Base-by-base conservation (phyloP, 192 early-diverging fungal genomes). In the Geranomyces michiganensis region DNA sequence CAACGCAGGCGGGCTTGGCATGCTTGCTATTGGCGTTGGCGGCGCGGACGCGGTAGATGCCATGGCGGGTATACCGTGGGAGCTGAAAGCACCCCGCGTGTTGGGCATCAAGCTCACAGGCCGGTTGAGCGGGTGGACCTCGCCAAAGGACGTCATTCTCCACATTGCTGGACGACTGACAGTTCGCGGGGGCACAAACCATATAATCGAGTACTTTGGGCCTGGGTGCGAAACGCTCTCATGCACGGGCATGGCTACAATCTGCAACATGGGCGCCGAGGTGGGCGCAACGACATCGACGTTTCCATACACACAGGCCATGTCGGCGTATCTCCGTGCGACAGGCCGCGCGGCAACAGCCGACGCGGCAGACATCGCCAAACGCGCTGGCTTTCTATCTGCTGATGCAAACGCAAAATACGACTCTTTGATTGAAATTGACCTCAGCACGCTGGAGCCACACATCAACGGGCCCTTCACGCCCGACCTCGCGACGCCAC, bases 251-350 rank as follows among this genome's bases (percentile, higher is more conserved):
- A 96, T 98, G 96, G 96, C 92, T 66, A 98, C 96, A 59, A 93
- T 98, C 75, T 98, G 96, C 84, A 98, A 98, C 87, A 96, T 98
- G 96, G 96, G 96, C 77, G 96, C 96, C 48, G 96, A 98, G 83
- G 73, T 66, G 13, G 96, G 96, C 71, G 96, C 96, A 33, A 98
- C 96, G 53, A 96, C 96, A 56, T 98, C 96, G 19, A 75, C 96
- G 46, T 98, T 98, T 87, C 96, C 96, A 27, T 96, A 90, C 87
- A 95, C 94, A 76, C 76, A 82, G 49, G 91, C 92, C 80, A 99
- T 99, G 96, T 78, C 81, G 67, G 89, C 91, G 70, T 99, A 94
- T 83, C 88, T 99, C 33, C 84, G 83, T 65, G 92, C 95, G 66
- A 99, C 96, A 58, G 81, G 84, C 30, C 93, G 96, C 45, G 75